A percentile compares a stretch with the other conserved stretches of the same genome.
Evolutionary conservation across 768 basidiomycete species (phyloP).

Genomic region (Phanerodontia chrysosporium): DNA sequence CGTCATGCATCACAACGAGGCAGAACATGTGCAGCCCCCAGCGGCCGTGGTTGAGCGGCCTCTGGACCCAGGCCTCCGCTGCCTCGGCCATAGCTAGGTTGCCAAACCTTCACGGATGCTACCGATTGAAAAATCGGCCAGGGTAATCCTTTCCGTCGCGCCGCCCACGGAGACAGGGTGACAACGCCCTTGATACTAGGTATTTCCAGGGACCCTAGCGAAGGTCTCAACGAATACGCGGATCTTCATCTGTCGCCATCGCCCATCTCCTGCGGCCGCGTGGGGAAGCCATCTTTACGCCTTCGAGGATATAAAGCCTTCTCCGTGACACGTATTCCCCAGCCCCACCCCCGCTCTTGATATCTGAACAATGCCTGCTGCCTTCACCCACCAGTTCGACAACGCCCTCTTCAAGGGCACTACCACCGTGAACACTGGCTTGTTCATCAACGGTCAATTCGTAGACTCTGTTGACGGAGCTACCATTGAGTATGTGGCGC

Average conservation of each 20-base stretch:
- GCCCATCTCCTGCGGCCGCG: neutral
- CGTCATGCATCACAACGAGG: neutral
- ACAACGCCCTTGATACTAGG: neutral
- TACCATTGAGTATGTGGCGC: slow-evolving; percentile 16
- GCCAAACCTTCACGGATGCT: neutral
- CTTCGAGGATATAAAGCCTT: neutral
- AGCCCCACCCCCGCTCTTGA: neutral
- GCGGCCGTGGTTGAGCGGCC: no score
- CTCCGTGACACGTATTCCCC: neutral
- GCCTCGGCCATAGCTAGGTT: neutral
- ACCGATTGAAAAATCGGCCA: neutral
- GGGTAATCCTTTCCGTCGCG: neutral
- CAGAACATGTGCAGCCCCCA: neutral
- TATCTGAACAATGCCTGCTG: slow-evolving; percentile 7
- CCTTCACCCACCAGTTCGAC: slow-evolving; percentile 25
- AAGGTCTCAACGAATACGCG: neutral
- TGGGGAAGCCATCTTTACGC: neutral
- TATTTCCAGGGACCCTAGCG: neutral
- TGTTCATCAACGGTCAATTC: slow-evolving; percentile 40
- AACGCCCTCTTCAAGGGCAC: slow-evolving; percentile 25
- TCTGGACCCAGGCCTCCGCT: neutral
- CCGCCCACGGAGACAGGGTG: neutral
- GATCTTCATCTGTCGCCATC: neutral
- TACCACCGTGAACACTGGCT: slow-evolving; percentile 27
- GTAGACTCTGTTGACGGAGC: slow-evolving; percentile 12